Evolutionary conservation across 2,329 filamentous ascomycete genomes (phyloP), one percentile per base, ranked within the genome.

Genomic region (Dactylellina cionopaga): DNA sequence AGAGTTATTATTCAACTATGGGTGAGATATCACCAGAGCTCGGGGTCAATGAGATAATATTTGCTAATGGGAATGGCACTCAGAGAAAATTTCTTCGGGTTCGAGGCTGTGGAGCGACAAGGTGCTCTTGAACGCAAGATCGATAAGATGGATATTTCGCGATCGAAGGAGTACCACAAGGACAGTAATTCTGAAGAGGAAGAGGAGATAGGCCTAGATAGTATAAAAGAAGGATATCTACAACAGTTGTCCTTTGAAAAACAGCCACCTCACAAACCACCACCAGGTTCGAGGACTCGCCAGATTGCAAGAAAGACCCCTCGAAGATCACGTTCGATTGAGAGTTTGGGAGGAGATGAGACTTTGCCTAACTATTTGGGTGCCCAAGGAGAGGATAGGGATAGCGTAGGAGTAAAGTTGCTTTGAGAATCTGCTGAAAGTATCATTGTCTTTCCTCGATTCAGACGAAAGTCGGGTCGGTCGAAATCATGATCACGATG

Each of bases 1-100:
- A 72, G 91, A 95, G 79, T 81, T 96, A 0, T 90, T 92, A 78
- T 96, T 94, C 80, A 87, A 94, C 78, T 95, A 96, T 76, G 90
- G 90, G 63, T 75, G 62, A 19, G 29, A 41, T 39, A 29, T n/a
- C 10, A 10, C 29, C 25, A 15, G 24, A 31, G 10, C 29, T 17
- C n/a, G 2, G n/a, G n/a, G n/a, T n/a, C n/a, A n/a, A n/a, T n/a
- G n/a, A n/a, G n/a, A n/a, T n/a, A n/a, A n/a, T n/a, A n/a, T n/a
- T n/a, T n/a, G n/a, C n/a, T n/a, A n/a, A n/a, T n/a, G n/a, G n/a
- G n/a, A n/a, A n/a, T n/a, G n/a, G n/a, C n/a, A 27, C 43, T 5
- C 19, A 68, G 63, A 15, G 63, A 68, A 10, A 37, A 49, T 15
- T 60, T 59, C 22, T 59, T 60, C 29, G 44, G 31, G 5, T 60